These are phyloP conservation scores for Auriculariales sp. DNA, from an alignment of 768 basidiomycete species.

Conservation along the genomic window DNA sequence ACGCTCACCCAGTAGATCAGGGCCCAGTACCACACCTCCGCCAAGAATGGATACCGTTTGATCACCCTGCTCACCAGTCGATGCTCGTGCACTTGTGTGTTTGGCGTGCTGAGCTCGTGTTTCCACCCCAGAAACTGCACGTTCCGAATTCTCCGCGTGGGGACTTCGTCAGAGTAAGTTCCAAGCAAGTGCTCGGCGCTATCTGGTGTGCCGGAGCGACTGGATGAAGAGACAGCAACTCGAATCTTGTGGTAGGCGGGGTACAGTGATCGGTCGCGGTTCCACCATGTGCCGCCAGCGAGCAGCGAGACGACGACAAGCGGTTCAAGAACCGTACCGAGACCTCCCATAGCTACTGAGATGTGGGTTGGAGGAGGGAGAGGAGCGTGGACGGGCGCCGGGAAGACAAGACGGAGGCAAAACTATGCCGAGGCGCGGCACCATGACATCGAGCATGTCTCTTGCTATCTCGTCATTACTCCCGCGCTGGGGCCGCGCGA, in stretches of 20 bases:
- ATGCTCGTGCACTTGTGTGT: neutral
- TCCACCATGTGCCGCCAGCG: neutral
- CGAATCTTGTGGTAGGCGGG: too few species aligned
- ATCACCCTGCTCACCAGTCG: neutral
- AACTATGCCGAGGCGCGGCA: too few species aligned
- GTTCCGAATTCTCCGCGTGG: neutral
- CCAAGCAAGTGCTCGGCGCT: neutral
- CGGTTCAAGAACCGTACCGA: neutral
- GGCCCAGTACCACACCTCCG: neutral
- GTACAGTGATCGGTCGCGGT: neutral
- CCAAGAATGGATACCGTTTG: neutral
- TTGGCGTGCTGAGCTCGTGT: neutral
- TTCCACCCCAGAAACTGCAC: neutral
- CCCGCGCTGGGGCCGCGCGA: too few species aligned
- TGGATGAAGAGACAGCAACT: too few species aligned
- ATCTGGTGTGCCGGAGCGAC: neutral
- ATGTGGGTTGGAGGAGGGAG: too few species aligned
- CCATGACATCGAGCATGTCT: too few species aligned
- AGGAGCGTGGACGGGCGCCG: too few species aligned
- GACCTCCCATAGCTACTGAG: too few species aligned
- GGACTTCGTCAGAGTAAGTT: neutral
- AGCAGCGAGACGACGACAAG: neutral
- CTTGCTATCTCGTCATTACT: too few species aligned
- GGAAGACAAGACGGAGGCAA: too few species aligned
- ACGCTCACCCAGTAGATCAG: neutral